Evolutionary conservation across 2,329 filamentous ascomycete genomes (phyloP).

Genomic region (Hymenoscyphus repandus): DNA sequence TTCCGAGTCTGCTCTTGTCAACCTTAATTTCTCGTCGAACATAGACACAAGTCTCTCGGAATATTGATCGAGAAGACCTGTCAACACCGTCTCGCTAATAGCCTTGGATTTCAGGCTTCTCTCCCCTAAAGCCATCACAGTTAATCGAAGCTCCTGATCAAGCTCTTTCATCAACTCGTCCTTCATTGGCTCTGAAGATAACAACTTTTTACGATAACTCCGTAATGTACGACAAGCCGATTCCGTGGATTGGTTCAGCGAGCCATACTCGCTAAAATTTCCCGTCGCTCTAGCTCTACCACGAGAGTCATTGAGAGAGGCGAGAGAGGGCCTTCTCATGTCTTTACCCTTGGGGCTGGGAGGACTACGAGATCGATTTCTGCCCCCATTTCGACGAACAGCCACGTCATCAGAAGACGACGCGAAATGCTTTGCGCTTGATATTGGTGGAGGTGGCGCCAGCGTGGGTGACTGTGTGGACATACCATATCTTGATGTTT

Average conservation of each 20-base stretch:
- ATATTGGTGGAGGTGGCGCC: conserved; percentile 21
- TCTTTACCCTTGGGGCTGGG: conserved; percentile 26
- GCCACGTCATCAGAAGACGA: conserved; percentile 27
- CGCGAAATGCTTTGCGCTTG: conserved; percentile 23
- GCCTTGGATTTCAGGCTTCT: conserved; percentile 35
- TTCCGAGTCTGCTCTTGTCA: conserved; percentile 31
- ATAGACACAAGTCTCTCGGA: conserved; percentile 66
- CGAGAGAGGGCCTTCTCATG: conserved; percentile 49
- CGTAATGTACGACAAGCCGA: conserved; percentile 58
- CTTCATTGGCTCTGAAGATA: conserved; percentile 49
- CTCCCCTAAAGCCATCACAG: conserved; percentile 49
- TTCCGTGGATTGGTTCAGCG: conserved; percentile 58
- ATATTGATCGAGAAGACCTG: conserved; percentile 67
- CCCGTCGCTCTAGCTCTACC: conserved; percentile 45
- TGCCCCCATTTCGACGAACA: conserved; percentile 14
- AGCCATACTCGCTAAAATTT: conserved; percentile 43
- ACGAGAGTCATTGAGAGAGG: conserved; percentile 38
- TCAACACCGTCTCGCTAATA: conserved; percentile 54
- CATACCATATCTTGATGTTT: conserved; percentile 46
- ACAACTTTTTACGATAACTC: conserved; percentile 58
- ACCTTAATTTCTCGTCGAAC: conserved; percentile 64
- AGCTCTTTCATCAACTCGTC: conserved; percentile 56
- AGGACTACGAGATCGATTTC: conserved; percentile 29
- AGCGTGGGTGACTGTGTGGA: conserved; percentile 47
- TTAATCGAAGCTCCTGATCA: conserved; percentile 59